Evolutionary conservation across 2,329 filamentous ascomycete genomes (phyloP).

Genomic region (Beauveria rudraprayagi): DNA sequence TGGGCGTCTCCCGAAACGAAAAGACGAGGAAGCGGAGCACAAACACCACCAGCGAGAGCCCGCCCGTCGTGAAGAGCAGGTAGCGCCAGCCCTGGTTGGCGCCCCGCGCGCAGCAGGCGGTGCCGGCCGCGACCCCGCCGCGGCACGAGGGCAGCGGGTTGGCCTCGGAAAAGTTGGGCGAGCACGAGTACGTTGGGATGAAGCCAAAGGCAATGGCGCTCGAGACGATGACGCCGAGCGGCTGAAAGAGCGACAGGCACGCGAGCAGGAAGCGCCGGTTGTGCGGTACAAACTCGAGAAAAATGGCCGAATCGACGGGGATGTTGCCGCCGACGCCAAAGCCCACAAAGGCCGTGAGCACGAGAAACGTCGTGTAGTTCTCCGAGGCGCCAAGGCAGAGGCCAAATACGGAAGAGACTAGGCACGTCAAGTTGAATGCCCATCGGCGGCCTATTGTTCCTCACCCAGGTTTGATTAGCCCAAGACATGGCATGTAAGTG

Average conservation of each 20-base stretch:
- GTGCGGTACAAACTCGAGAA: conserved; percentile 45
- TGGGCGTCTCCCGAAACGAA: conserved; percentile 38
- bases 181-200: conserved; percentile 42
- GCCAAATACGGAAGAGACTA: conserved; percentile 47
- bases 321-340: conserved; percentile 47
- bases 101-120: conserved; percentile 27
- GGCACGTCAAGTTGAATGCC: conserved; percentile 50
- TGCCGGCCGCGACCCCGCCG: conserved; percentile 18
- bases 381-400: conserved; percentile 41
- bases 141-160: conserved; percentile 35
- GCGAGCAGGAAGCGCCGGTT: conserved; percentile 43
- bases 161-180: conserved; percentile 39
- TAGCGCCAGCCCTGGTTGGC: conserved; percentile 46
- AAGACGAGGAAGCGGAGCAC: conserved; percentile 39
- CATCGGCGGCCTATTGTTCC: conserved; percentile 34
- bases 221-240: conserved; percentile 44
- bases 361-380: conserved; percentile 41
- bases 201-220: conserved; percentile 44
- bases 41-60: conserved; percentile 34
- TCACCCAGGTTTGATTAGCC: not conserved
- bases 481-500: too few species aligned
- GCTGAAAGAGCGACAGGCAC: conserved; percentile 46
- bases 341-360: conserved; percentile 45
- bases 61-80: conserved; percentile 36
- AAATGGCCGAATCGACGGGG: conserved; percentile 47